These are phyloP conservation scores for Inonotus obliquus DNA, from an alignment of 1,284 basidiomycete genomes.

Conservation along the genomic window DNA sequence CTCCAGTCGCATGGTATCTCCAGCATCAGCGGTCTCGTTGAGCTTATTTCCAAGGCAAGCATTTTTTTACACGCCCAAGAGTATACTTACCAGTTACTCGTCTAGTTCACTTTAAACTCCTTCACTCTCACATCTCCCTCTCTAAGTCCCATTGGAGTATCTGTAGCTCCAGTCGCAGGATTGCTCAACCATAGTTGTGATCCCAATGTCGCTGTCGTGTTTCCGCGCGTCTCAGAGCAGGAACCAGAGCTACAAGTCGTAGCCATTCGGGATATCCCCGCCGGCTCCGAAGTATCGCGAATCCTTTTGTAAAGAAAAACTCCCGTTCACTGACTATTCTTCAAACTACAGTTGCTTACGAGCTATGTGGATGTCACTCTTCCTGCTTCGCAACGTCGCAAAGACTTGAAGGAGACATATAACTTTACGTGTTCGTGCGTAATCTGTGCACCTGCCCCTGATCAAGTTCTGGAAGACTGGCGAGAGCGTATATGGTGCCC, in stretches of 20 bases:
- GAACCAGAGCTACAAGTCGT: slow-evolving; percentile 72
- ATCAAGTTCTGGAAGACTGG: slow-evolving; percentile 46
- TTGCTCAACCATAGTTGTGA: slow-evolving; percentile 89
- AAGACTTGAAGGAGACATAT: slow-evolving; percentile 68
- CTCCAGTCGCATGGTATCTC: slow-evolving; percentile 51
- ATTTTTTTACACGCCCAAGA: not conserved
- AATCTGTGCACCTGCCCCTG: slow-evolving; percentile 41
- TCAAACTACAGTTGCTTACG: slow-evolving; percentile 46
- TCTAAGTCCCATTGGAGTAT: slow-evolving; percentile 75
- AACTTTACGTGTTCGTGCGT: slow-evolving; percentile 74
- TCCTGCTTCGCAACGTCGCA: slow-evolving; percentile 52
- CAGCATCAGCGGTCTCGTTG: slow-evolving; percentile 59
- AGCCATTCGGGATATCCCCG: slow-evolving; percentile 57
- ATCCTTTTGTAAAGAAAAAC: no score
- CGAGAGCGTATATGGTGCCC: slow-evolving; percentile 68
- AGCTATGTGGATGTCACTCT: slow-evolving; percentile 85
- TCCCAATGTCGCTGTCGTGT: slow-evolving; percentile 88
- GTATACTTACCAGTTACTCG: not conserved
- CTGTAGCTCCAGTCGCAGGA: slow-evolving; percentile 74
- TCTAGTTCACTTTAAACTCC: slow-evolving; percentile 82
- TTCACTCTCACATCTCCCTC: slow-evolving; percentile 79
- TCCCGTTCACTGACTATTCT: no score
- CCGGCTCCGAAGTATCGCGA: slow-evolving; percentile 63
- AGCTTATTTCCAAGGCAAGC: slow-evolving; percentile 63
- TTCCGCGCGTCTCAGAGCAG: slow-evolving; percentile 50